Base-by-base conservation (phyloP, 148 eudicot genomes). In the Amaranthus cruentus region DNA sequence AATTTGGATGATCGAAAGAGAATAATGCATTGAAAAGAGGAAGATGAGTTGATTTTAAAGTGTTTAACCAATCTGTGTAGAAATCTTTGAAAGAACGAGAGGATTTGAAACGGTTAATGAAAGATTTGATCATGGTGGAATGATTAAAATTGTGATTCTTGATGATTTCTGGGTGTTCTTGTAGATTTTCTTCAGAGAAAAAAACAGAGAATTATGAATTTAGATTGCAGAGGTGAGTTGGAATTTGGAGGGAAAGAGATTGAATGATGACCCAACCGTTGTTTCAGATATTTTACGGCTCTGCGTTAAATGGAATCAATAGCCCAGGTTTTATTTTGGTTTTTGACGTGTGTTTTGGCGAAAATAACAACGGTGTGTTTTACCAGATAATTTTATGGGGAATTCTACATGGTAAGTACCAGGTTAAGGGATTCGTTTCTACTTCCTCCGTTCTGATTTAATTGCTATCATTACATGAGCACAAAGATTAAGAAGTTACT, bases 21-120 rank as follows among this genome's bases (percentile, higher is more conserved):
- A 58, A 42, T 12, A 71, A 74, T 66, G 55, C 50, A 67, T 65
- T 51, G 76, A 88, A 81, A 66, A 18, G 70, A 51, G 11, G 70
- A 67, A n/a, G 70, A 50, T 7, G 64, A 3, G 61, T 57, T 21
- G 64, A 67, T 62, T 82, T 73, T 3, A 91, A 84, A 81, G 91
- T 81, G 66, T 53, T 78, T 55, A 84, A 55, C 97, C 97, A 94
- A 0, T 87, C 84, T 4, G 73, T 44, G 83, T 91, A 79, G 85
- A 77, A 89, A 4, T 92, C 85, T 55, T 87, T 83, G 88, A 92
- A 87, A 2, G 86, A 86, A 3, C 78, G 83, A 4, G 80, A 47
- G 46, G 55, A 62, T 83, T 87, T 88, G 73, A 87, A 61, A 0
- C 76, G 85, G 56, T 57, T 67, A 43, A 88, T 76, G 21, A 81